Evolutionary conservation across 164 flowering plant genomes (phyloP), one percentile per base, ranked within the genome.

Genomic region (Umbellularia californica): DNA sequence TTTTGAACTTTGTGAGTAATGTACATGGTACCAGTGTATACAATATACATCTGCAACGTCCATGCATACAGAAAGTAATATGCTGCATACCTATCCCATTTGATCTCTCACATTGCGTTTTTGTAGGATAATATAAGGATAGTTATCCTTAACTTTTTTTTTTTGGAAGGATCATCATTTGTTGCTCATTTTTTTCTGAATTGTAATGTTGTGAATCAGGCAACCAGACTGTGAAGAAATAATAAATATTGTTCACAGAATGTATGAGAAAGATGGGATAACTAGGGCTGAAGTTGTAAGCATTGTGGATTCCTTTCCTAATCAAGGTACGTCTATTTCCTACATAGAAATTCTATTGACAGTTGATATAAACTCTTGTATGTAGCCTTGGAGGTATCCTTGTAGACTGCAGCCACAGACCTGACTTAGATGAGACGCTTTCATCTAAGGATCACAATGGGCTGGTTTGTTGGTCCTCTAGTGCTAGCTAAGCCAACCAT

Each of bases 191-290:
- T 27, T 78, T 69, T n/a, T 75, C 64, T 74, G 41, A 69, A 22
- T n/a, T 52, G 14, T 75, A 68, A 15, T 71, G 6, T 75, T 77
- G 17, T 78, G 68, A 68, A 69, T 77, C 90, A 94, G 98, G 98
- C 96, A 92, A 84, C 97, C 98, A 23, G 91, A 76, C 41, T 88
- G 70, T 27, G 97, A 92, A 76, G 98, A 94, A 78, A 90, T 94
- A 33, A 79, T 89, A 74, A 91, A 92, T 77, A 89, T 94, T 88
- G 95, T 94, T 63, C 64, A 78, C 47, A 87, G 91, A 82, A 94
- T 91, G 95, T 94, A 94, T 74, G 88, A 87, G 82, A 94, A 88
- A 77, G 98, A 94, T 85, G 98, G 97, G 75, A 88, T 94, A 79
- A 82, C 96, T 62, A 83, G 74, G 77, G 87, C 85, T 58, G 90